phyloP scores from a whole-genome alignment of 208 protist species.

The Phytomonas sp. region DNA sequence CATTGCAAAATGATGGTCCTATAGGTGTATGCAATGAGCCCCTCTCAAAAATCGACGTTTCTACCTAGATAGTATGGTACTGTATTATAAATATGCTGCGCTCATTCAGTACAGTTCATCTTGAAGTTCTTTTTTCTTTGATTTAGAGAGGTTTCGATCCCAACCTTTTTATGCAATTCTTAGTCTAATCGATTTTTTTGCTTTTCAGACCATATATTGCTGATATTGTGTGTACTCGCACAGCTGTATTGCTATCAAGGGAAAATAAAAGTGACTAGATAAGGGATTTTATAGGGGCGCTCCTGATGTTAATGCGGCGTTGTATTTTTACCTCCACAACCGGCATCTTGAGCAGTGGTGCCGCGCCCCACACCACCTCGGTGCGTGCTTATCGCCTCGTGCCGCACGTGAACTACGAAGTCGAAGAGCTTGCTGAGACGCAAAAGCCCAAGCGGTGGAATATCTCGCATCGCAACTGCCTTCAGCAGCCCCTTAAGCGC shows the following conservation, averaged over 20 bases:
- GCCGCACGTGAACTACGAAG: constrained; percentile 76
- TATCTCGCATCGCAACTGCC: constrained; percentile 73
- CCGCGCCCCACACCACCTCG: constrained; percentile 1
- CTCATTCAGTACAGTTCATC: not conserved
- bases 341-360: constrained; percentile 1
- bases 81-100: not conserved
- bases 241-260: not conserved
- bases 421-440: constrained; percentile 83
- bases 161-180: not conserved
- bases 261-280: not conserved
- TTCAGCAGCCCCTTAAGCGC: constrained; percentile 80
- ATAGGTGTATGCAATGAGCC: too few relatives aligned
- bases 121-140: not conserved
- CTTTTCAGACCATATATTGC: not conserved
- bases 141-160: not conserved
- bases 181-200: not conserved
- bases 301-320: not conserved
- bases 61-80: too few relatives aligned
- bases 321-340: not conserved
- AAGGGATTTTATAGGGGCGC: not conserved
- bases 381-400: constrained; percentile 68
- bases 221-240: not conserved
- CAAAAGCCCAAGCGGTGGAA: constrained; percentile 73
- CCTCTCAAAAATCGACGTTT: too few relatives aligned
- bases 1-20: too few relatives aligned